Conservation (phyloP, 2,329 filamentous ascomycete genomes). For the Coniochaeta ligniaria region DNA sequence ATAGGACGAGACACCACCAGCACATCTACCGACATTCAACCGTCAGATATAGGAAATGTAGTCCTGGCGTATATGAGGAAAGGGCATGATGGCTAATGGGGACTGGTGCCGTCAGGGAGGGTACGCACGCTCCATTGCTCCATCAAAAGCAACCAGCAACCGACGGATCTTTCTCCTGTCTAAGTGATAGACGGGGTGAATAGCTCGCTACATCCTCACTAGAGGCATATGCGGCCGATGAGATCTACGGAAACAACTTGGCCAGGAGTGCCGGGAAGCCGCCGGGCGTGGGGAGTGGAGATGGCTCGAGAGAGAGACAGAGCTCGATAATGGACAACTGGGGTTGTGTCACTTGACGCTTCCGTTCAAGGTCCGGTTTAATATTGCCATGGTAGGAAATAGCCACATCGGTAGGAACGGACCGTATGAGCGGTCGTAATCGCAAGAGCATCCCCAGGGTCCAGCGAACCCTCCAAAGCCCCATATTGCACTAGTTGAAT, state of each 20-base stretch:
- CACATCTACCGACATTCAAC: slow-evolving; percentile 18
- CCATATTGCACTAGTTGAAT: slow-evolving; percentile 12
- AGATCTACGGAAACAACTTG: slow-evolving; percentile 1
- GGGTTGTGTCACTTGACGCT: slow-evolving; percentile 16
- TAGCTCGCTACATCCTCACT: background rate
- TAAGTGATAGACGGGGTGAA: background rate
- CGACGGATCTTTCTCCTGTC: background rate
- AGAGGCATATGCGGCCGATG: slow-evolving; percentile 6
- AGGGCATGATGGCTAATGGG: background rate
- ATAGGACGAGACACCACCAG: slow-evolving; percentile 6
- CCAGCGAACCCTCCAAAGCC: slow-evolving; percentile 5
- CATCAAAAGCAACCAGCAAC: background rate
- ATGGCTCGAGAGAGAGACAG: background rate
- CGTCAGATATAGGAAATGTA: slow-evolving; percentile 17
- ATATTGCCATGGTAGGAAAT: slow-evolving; percentile 21
- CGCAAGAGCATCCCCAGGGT: background rate
- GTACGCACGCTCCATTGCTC: slow-evolving; percentile 3
- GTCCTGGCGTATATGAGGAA: slow-evolving; percentile 1
- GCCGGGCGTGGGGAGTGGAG: slow-evolving; percentile 16
- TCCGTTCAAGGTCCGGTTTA: slow-evolving; percentile 14
- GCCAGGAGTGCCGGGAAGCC: slow-evolving; percentile 14
- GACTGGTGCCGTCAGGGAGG: background rate
- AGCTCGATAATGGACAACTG: slow-evolving; percentile 8
- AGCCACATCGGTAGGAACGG: slow-evolving; percentile 32
- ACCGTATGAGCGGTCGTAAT: slow-evolving; percentile 28